These are phyloP conservation scores for Extremus antarcticus DNA, from an alignment of 495 filamentous ascomycete species.

Conservation along the genomic window DNA sequence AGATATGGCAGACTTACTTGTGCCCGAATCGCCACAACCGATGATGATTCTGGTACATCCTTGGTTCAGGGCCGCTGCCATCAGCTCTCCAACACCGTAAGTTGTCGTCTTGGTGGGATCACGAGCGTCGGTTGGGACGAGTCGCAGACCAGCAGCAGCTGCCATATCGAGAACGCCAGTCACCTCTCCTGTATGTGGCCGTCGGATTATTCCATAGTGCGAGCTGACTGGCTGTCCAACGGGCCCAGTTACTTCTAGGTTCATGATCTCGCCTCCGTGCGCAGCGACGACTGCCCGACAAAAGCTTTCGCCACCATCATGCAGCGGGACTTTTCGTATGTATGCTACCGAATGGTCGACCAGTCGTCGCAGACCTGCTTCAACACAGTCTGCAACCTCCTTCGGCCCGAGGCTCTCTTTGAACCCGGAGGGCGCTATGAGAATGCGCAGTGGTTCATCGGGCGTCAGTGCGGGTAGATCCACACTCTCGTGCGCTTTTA, in stretches of 20 bases:
- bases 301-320: constrained; percentile 15
- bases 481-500: not conserved
- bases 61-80: constrained; percentile 2
- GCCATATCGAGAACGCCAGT: constrained; percentile 13
- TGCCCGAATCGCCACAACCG: constrained; percentile 15
- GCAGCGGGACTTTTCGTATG: constrained; percentile 6
- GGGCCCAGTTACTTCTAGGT: constrained; percentile 5
- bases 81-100: constrained; percentile 14
- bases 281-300: constrained; percentile 4
- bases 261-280: not conserved
- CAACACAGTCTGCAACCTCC: constrained; percentile 4
- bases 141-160: constrained; percentile 8
- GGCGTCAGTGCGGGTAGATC: no score
- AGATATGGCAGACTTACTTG: constrained; percentile 1
- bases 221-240: constrained; percentile 1
- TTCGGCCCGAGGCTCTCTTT: constrained; percentile 14
- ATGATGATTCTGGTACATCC: constrained; percentile 5
- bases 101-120: constrained; percentile 11
- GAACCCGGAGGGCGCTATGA: constrained; percentile 14
- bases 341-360: not conserved
- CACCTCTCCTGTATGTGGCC: not conserved
- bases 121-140: constrained; percentile 4
- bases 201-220: constrained; percentile 9
- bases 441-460: not conserved
- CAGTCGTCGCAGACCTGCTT: constrained; percentile 7